These are phyloP conservation scores for Phytopythium mirpurense DNA, from an alignment of 352 stramenopile species.

Conservation along the genomic window DNA sequence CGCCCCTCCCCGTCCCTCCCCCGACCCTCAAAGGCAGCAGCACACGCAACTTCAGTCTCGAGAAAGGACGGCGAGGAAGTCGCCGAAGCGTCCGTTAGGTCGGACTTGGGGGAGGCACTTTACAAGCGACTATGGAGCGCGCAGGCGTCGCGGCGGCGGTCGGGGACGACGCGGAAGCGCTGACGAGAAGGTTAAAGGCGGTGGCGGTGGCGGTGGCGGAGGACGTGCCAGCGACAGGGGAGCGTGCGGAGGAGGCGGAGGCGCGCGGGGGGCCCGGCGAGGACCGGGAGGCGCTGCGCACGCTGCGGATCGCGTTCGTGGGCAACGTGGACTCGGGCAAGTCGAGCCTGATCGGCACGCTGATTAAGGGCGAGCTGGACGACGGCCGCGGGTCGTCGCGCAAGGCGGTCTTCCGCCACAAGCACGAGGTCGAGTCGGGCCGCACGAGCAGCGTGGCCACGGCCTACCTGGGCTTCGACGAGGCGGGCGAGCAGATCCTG, in stretches of 20 bases:
- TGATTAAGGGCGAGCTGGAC: slow-evolving; percentile 95
- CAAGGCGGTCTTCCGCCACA: slow-evolving; percentile 83
- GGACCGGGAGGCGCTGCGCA: slow-evolving; percentile 56
- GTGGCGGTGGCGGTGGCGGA: slow-evolving; percentile 6
- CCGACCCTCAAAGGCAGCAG: background rate
- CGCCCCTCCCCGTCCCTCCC: background rate
- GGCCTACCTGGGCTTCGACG: slow-evolving; percentile 81
- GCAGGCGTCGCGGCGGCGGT: background rate
- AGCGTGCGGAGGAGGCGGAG: background rate
- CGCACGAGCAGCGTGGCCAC: slow-evolving; percentile 81
- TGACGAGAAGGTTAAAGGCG: slow-evolving; percentile 2
- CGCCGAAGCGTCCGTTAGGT: too few relatives aligned
- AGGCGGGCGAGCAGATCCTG: slow-evolving; percentile 67
- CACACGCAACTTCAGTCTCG: background rate
- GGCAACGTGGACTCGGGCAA: slow-evolving; percentile 93
- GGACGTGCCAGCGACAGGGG: background rate
- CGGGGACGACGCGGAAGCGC: background rate
- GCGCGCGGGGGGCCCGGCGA: too few relatives aligned
- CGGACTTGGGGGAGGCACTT: background rate
- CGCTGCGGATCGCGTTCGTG: slow-evolving; percentile 85
- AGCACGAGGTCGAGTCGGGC: slow-evolving; percentile 80
- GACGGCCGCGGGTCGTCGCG: slow-evolving; percentile 91
- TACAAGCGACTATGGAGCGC: background rate
- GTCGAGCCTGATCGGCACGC: slow-evolving; percentile 89
- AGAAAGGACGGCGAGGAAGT: background rate